Conservation (phyloP, 176 grass and related monocot species). For the Zea mays region DNA sequence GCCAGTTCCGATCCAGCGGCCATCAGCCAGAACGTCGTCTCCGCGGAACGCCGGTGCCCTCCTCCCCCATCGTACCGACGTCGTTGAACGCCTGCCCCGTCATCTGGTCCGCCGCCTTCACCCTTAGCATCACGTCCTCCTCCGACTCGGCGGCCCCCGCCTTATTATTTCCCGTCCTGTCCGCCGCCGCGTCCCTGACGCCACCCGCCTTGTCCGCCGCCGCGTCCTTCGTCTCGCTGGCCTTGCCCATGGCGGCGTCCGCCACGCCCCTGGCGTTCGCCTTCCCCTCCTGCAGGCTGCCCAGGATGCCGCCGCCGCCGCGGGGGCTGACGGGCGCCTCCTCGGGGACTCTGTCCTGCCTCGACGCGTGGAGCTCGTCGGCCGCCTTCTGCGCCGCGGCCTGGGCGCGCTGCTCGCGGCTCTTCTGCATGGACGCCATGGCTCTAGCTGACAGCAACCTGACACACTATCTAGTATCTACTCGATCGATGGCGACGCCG, state of each 20-base stretch:
- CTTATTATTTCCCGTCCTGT: not conserved
- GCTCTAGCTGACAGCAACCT: not conserved
- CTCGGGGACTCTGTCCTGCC: slow-evolving; percentile 10
- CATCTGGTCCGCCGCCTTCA: slow-evolving; percentile 53
- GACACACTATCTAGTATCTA: not conserved
- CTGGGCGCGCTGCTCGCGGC: slow-evolving; percentile 48
- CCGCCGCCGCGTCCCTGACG: slow-evolving; percentile 23
- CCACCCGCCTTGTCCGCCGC: slow-evolving; percentile 7
- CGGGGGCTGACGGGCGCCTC: not conserved
- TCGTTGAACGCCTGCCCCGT: slow-evolving; percentile 53
- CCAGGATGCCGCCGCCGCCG: slow-evolving; percentile 2
- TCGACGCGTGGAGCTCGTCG: slow-evolving; percentile 44
- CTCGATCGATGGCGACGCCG: not conserved
- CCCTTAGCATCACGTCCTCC: slow-evolving; percentile 33
- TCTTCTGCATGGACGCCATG: slow-evolving; percentile 56
- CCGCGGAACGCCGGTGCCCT: slow-evolving; percentile 35
- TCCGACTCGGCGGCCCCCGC: not conserved
- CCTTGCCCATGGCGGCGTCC: slow-evolving; percentile 25
- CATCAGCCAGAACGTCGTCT: not conserved
- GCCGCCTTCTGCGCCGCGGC: slow-evolving; percentile 38
- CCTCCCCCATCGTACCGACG: slow-evolving; percentile 42
- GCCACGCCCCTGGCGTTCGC: slow-evolving; percentile 37
- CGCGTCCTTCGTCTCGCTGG: slow-evolving; percentile 27
- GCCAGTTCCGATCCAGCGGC: not conserved
- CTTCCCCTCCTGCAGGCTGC: slow-evolving; percentile 37